Percentiles rank a stretch among this genome's conserved stretches.
Conservation (phyloP, 2,329 filamentous ascomycete species). For the Epichloe gansuensis region DNA sequence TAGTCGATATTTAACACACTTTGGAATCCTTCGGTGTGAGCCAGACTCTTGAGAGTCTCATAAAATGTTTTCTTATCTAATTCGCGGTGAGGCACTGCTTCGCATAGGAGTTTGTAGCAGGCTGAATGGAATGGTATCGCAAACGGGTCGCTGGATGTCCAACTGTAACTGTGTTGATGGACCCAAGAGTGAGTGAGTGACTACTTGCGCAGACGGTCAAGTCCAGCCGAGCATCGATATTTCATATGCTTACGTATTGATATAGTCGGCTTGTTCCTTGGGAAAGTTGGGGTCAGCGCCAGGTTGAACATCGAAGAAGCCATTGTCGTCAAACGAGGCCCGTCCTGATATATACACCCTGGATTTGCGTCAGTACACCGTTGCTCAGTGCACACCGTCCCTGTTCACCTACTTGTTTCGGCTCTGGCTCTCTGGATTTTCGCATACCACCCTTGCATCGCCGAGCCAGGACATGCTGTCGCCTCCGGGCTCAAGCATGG, state of each 20-base stretch:
- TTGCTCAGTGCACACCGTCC: neutral
- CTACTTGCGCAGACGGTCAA: too few relatives aligned
- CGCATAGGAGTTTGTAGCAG: neutral
- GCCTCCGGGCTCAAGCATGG: neutral
- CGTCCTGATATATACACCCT: neutral
- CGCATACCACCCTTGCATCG: neutral
- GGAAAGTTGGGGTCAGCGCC: neutral
- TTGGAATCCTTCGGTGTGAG: neutral
- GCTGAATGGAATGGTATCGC: neutral
- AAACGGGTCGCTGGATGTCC: neutral
- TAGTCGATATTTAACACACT: neutral
- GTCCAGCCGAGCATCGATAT: neutral
- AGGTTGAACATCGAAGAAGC: neutral
- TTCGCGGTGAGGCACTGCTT: neutral
- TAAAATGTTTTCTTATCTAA: neutral
- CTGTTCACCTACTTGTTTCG: neutral
- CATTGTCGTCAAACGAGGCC: neutral
- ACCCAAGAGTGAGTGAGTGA: neutral
- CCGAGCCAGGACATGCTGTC: neutral
- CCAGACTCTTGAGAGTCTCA: neutral
- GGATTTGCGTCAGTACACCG: neutral
- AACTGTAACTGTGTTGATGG: neutral
- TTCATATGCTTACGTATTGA: neutral
- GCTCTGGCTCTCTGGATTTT: neutral
- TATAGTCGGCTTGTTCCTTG: neutral